Conservation (phyloP, 805 yeast genomes). For the Wickerhamiella brachini region DNA sequence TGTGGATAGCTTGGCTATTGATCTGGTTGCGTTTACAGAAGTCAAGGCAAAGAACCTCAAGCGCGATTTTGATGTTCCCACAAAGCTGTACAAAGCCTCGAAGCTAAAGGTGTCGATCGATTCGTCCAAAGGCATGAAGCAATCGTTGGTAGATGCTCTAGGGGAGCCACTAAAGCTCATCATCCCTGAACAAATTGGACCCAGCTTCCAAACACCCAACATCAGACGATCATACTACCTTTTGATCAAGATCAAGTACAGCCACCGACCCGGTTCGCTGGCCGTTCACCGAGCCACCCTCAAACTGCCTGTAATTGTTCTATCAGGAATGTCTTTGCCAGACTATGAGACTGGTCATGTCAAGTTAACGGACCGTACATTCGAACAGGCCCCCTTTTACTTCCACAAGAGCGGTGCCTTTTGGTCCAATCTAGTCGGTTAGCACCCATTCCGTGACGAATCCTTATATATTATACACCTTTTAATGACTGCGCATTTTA, state of each 20-base stretch:
- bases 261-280: constrained; percentile 13
- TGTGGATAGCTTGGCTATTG: constrained; percentile 7
- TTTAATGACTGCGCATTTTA: neutral
- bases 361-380: constrained; percentile 7
- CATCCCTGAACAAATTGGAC: constrained; percentile 37
- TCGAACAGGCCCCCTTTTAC: constrained; percentile 9
- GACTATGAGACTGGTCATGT: constrained; percentile 18
- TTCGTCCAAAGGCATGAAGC: neutral
- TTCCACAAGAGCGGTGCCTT: neutral
- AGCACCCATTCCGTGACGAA: neutral
- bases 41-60: constrained; percentile 13
- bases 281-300: constrained; percentile 12
- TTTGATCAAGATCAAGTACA: constrained; percentile 19
- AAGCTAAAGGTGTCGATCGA: constrained; percentile 9
- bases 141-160: neutral
- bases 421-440: neutral
- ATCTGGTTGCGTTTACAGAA: constrained; percentile 5
- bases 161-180: constrained; percentile 23
- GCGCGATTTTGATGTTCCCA: constrained; percentile 1
- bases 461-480: neutral
- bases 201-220: constrained; percentile 45
- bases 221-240: constrained; percentile 34
- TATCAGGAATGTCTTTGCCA: constrained; percentile 18
- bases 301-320: constrained; percentile 9
- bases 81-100: constrained; percentile 1